Conservation (phyloP, 2,329 filamentous ascomycete species). For the Ceratocystis eucalypticola region DNA sequence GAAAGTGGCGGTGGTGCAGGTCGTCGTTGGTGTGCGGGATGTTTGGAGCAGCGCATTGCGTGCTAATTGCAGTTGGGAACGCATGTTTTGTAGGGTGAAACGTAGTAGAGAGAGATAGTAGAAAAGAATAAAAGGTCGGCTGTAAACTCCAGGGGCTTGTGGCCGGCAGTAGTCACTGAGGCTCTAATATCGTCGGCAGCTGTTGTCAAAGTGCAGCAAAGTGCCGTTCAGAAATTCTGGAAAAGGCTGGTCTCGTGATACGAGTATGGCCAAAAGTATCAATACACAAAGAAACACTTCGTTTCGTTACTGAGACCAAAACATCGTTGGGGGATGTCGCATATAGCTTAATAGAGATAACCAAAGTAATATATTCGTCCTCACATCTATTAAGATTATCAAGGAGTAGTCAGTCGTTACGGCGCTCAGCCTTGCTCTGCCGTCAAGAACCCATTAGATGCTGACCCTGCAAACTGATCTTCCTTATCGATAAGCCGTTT, state of each 20-base stretch:
- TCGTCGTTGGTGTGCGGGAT: constrained; percentile 25
- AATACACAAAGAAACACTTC: not conserved
- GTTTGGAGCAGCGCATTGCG: constrained; percentile 21
- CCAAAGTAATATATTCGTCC: not conserved
- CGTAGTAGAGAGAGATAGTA: not conserved
- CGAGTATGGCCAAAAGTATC: constrained; percentile 8
- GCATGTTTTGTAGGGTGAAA: constrained; percentile 12
- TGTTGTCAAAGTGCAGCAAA: not conserved
- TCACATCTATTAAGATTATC: not conserved
- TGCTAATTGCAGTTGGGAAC: constrained; percentile 16
- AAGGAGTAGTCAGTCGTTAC: not conserved
- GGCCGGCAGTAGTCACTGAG: not conserved
- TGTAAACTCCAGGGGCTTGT: not conserved
- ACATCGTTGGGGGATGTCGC: not conserved
- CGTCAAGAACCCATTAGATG: not conserved
- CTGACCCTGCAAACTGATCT: not conserved
- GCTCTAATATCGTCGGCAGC: not conserved
- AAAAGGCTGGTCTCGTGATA: constrained; percentile 11
- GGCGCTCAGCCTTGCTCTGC: not conserved
- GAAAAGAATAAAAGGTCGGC: not conserved
- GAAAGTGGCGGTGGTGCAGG: constrained; percentile 20
- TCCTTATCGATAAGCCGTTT: constrained; percentile 1
- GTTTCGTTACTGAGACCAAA: not conserved
- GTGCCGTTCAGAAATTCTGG: constrained; percentile 9
- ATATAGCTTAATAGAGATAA: not conserved